Evolutionary conservation across 1,139 yeast genomes (phyloP), one percentile per base, ranked within the genome.

Genomic region (Blastobotrys aristatus): DNA sequence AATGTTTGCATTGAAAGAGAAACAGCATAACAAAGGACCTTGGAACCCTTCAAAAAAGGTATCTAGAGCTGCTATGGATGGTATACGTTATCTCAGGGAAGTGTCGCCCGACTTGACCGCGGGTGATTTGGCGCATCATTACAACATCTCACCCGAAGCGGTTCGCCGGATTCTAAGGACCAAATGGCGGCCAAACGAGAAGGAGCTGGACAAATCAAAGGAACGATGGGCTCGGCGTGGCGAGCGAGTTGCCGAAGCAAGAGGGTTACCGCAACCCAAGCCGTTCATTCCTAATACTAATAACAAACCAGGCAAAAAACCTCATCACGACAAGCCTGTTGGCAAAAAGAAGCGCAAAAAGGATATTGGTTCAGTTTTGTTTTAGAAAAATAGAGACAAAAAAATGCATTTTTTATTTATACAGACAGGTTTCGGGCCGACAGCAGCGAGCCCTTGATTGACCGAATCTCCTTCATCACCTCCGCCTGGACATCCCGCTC

Each of bases 71-170:
- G 80, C 84, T 16, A 85, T 89, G 75, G 79, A 76, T 18, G 81
- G 80, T 46, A 74, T 90, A 4, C 68, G 86, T 46, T 63, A 71
- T 10, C 60, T 89, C 38, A 82, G 79, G 54, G 66, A 67, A 26
- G 55, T 65, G 40, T 60, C 65, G 56, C 96, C 96, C 0, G 73
- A 76, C 26, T 56, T 86, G 49, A 76, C 75, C 8, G 75, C 83
- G 0, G 69, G 73, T 2, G 84, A 81, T 43, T 65, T 90, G 16
- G 84, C 92, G 0, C 70, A 74, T 32, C 75, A 76, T 60, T 89
- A 84, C 64, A 71, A 75, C 48, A 74, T 88, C 2, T 84, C 95
- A 1, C 94, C 95, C 0, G 95, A 89, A 56, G 87, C 94, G 0
- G 76, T 89, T 1, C 69, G 96, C 50, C 74, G 96, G 52, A 87